phyloP scores from a whole-genome alignment of 2,329 filamentous ascomycete species.

The Cyphellophora europaea region DNA sequence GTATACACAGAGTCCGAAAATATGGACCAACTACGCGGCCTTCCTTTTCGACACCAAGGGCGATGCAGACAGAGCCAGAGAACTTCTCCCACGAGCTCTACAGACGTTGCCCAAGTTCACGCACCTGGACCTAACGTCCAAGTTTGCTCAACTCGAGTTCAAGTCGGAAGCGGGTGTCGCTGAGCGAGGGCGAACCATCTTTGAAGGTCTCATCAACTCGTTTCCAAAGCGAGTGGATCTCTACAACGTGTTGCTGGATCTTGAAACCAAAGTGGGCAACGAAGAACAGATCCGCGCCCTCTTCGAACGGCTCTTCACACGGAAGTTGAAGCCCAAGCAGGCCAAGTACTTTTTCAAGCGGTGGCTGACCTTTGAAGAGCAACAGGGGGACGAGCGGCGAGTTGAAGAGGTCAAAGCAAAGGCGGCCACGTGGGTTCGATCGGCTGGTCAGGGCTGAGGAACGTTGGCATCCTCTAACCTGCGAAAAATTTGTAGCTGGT shows the following conservation, averaged over 20 bases:
- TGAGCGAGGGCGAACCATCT: constrained; percentile 88
- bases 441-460: too few species aligned
- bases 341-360: constrained; percentile 83
- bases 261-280: constrained; percentile 59
- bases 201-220: constrained; percentile 73
- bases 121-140: constrained; percentile 67
- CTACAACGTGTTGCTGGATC: constrained; percentile 84
- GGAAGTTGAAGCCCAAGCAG: constrained; percentile 65
- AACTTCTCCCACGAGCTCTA: constrained; percentile 70
- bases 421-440: constrained; percentile 38
- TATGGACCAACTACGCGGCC: constrained; percentile 92
- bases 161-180: constrained; percentile 70
- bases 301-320: constrained; percentile 64
- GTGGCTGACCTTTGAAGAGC: constrained; percentile 84
- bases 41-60: constrained; percentile 72
- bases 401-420: constrained; percentile 61
- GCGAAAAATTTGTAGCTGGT: too few species aligned
- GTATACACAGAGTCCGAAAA: constrained; percentile 65
- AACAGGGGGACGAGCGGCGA: constrained; percentile 58
- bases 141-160: constrained; percentile 90
- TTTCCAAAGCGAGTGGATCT: constrained; percentile 86
- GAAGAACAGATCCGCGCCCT: constrained; percentile 61
- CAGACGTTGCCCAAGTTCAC: constrained; percentile 67
- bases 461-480: too few species aligned
- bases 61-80: constrained; percentile 64